Percentiles rank a stretch among this genome's conserved stretches.
Evolutionary conservation across 768 basidiomycete species (phyloP).

Genomic region (Porpolomopsis calyptriformis): DNA sequence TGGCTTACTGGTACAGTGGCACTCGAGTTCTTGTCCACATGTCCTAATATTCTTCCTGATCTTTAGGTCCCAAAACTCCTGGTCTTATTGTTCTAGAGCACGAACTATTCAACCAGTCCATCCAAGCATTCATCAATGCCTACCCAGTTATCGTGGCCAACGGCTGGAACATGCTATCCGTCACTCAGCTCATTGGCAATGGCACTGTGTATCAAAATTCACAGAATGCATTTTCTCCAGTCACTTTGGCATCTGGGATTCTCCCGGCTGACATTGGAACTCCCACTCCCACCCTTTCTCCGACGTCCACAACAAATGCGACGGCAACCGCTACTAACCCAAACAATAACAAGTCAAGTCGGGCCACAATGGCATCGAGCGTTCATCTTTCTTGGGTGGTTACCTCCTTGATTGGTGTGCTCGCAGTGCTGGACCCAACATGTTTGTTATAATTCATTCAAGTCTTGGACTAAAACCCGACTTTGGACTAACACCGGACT

Average conservation of each 20-base stretch:
- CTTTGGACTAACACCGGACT: no score
- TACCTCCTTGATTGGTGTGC: neutral
- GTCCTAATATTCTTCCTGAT: neutral
- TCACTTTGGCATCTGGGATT: constrained; percentile 11
- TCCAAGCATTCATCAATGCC: constrained; percentile 54
- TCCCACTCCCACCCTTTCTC: constrained; percentile 26
- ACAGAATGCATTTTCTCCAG: constrained; percentile 22
- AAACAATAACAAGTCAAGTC: constrained; percentile 27
- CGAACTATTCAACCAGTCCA: constrained; percentile 53
- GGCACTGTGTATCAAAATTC: constrained; percentile 41
- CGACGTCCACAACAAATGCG: constrained; percentile 42
- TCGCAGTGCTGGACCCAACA: neutral
- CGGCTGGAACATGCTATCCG: constrained; percentile 60
- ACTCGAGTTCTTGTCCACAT: neutral
- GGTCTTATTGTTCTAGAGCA: constrained; percentile 83
- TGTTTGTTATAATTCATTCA: neutral
- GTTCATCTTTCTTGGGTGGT: neutral
- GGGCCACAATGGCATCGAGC: neutral
- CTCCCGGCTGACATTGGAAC: neutral
- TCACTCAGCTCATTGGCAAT: constrained; percentile 33
- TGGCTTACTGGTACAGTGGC: constrained; percentile 43
- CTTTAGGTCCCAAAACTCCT: constrained; percentile 52
- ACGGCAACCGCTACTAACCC: constrained; percentile 43
- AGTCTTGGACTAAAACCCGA: no score
- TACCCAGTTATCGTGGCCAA: constrained; percentile 54